These are phyloP conservation scores for Phytophthora litchii DNA, from an alignment of 352 stramenopile genomes.

Conservation along the genomic window DNA sequence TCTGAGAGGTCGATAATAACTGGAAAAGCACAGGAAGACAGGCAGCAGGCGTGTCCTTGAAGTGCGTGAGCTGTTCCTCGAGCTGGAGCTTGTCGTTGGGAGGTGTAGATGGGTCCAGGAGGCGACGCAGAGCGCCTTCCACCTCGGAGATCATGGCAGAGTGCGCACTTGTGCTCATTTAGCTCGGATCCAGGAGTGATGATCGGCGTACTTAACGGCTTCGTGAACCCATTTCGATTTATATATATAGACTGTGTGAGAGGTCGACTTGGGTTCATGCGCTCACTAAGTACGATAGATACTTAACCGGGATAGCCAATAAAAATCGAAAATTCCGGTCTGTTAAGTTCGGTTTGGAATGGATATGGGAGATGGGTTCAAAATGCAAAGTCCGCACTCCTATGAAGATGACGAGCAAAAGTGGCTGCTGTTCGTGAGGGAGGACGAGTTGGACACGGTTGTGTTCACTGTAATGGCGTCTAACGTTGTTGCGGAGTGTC, in stretches of 20 bases:
- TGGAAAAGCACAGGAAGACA: constrained; percentile 76
- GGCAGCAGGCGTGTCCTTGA: constrained; percentile 55
- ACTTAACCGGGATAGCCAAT: no score
- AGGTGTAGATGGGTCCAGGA: constrained; percentile 68
- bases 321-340: no score
- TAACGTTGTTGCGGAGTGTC: constrained; percentile 42
- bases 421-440: constrained; percentile 57
- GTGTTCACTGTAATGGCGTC: constrained; percentile 44
- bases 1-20: constrained; percentile 60
- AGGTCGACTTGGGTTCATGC: no score
- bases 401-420: constrained; percentile 35
- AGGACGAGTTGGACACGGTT: constrained; percentile 17
- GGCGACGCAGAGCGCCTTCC: constrained; percentile 55
- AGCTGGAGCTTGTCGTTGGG: constrained; percentile 52
- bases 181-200: background rate
- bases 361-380: constrained; percentile 10
- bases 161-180: constrained; percentile 33
- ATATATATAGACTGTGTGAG: no score
- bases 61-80: constrained; percentile 62
- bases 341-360: background rate
- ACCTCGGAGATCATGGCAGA: constrained; percentile 61
- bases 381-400: constrained; percentile 32
- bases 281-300: no score
- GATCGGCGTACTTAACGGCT: no score
- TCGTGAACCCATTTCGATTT: no score